Conservation (phyloP, 2,329 filamentous ascomycete genomes). For the Trichoderma sp. region DNA sequence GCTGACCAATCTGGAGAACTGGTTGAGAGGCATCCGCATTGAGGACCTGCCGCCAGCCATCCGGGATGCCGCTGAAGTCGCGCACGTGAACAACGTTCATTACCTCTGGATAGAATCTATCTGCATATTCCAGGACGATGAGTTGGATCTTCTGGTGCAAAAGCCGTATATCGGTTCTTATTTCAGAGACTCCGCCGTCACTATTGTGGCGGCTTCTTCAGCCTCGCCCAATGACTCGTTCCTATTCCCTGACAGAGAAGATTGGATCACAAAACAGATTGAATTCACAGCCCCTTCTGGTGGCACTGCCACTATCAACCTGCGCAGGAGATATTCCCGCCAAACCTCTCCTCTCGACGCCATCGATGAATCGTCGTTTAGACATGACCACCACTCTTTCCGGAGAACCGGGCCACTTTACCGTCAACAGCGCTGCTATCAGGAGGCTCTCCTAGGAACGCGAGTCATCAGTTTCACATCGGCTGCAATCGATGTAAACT, state of each 20-base stretch:
- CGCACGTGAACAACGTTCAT: not conserved
- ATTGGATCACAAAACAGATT: constrained; percentile 15
- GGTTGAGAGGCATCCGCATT: not conserved
- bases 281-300: constrained; percentile 15
- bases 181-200: constrained; percentile 17
- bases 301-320: not conserved
- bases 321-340: constrained; percentile 2
- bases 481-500: not conserved
- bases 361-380: not conserved
- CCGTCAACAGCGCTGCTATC: constrained; percentile 13
- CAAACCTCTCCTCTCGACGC: not conserved
- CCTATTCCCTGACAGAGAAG: not conserved
- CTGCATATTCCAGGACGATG: constrained; percentile 20
- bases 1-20: not conserved
- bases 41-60: constrained; percentile 1
- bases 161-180: not conserved
- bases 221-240: not conserved
- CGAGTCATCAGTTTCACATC: constrained; percentile 1
- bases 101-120: constrained; percentile 23
- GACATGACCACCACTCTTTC: not conserved
- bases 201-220: constrained; percentile 13
- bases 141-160: not conserved
- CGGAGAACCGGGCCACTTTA: constrained; percentile 19
- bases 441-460: constrained; percentile 5
- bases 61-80: constrained; percentile 1